phyloP scores from a whole-genome alignment of 2,329 filamentous ascomycete genomes.

The Trichoderma sp. region DNA sequence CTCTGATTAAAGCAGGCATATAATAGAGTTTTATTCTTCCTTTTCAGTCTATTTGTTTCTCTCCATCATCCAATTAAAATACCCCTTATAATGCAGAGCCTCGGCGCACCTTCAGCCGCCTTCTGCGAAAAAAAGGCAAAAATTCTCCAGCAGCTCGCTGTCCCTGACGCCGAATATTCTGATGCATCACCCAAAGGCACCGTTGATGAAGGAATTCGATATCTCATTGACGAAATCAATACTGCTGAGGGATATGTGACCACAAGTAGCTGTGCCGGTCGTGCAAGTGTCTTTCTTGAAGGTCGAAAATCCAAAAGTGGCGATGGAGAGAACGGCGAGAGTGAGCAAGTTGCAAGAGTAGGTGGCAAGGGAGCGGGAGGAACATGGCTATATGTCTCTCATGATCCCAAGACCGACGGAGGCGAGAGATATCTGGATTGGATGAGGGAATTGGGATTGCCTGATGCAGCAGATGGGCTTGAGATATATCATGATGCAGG shows the following conservation, averaged over 20 bases:
- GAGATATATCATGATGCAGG: neutral
- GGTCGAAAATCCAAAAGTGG: constrained; percentile 57
- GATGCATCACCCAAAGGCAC: constrained; percentile 89
- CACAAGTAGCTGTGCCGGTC: constrained; percentile 89
- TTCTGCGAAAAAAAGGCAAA: constrained; percentile 61
- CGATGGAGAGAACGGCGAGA: constrained; percentile 29
- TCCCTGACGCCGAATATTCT: constrained; percentile 71
- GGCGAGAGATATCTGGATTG: constrained; percentile 35
- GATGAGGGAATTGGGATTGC: constrained; percentile 39
- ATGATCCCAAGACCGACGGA: constrained; percentile 59
- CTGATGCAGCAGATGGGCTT: constrained; percentile 23
- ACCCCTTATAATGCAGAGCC: neutral
- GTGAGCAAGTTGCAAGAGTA: constrained; percentile 57
- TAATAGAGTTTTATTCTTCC: neutral
- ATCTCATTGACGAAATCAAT: constrained; percentile 81
- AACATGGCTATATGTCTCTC: constrained; percentile 85
- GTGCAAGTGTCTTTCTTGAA: constrained; percentile 86
- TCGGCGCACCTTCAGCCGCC: neutral
- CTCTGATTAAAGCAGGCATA: neutral
- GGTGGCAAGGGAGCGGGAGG: constrained; percentile 87
- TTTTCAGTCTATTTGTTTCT: neutral
- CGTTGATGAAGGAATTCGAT: constrained; percentile 76
- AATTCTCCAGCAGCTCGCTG: constrained; percentile 71
- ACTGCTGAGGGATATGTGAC: constrained; percentile 75
- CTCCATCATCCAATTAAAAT: neutral